Base-by-base conservation (phyloP, 1,284 basidiomycete species). In the Leccinum ponderosum region DNA sequence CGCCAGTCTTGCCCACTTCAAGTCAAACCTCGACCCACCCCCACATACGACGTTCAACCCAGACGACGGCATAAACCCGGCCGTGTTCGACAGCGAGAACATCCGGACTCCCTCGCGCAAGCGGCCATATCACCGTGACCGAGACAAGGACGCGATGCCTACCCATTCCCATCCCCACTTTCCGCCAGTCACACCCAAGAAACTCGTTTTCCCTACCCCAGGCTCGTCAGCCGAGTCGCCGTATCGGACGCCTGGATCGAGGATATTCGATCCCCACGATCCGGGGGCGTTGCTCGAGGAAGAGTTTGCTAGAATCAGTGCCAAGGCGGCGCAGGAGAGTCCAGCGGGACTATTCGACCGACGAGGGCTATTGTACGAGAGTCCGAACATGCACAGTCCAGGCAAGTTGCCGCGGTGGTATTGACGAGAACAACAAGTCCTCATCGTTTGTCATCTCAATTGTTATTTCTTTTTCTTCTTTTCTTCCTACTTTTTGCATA, bases 231-330 rank as follows among this genome's bases (percentile, higher is more conserved):
- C 67, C 64, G 64, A 77, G 64, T 86, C 85, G 8, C 86, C 86
- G 1, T 84, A 85, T 75, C 81, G 85, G n/a, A 87, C 85, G 3
- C 86, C 85, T 7, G 78, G 78, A 9, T 76, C 79, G 27, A 75
- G 80, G 33, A 78, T 87, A 20, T 83, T 83, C 62, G 89, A 90
- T 68, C 87, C 87, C 29, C 85, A 89, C 64, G 88, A 90, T 70
- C 86, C 89, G 5, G 76, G 82, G 20, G 76, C 80, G 37, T 67
- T 90, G 47, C 74, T 90, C 31, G 86, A 89, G 54, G 89, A 90
- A 54, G 88, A 90, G 62, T 74, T 90, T 58, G 81, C 80, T 53
- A 75, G 83, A 56, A 73, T 85, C 59, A 78, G 80, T 4, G 76
- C 77, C 12, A 74, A 62, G 50, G 74, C 75, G 31, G 73, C 65